Conservation (phyloP, 2,329 filamentous ascomycete genomes). For the Talaromyces sp. region DNA sequence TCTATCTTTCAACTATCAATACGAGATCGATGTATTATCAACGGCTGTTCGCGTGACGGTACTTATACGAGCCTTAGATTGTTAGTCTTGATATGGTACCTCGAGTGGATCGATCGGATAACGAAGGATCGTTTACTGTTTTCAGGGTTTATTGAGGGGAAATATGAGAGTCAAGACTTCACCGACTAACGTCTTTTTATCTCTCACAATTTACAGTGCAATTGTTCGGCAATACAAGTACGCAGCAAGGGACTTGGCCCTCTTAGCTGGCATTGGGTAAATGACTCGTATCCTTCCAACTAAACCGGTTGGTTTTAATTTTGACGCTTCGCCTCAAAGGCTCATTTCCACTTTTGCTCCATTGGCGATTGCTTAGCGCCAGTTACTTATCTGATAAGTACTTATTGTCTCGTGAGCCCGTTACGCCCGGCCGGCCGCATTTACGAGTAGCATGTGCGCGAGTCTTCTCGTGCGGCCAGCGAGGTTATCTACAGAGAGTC, state of each 20-base stretch:
- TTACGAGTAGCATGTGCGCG: not conserved
- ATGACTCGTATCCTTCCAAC: conserved; percentile 2
- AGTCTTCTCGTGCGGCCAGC: not conserved
- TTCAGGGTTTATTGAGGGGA: not conserved
- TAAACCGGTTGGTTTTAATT: not conserved
- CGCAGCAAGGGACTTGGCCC: not conserved
- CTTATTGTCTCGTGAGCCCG: conserved; percentile 4
- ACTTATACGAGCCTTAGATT: not conserved
- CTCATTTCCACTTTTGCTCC: not conserved
- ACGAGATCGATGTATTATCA: not conserved
- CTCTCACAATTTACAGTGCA: not conserved
- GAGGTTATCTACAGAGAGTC: not conserved
- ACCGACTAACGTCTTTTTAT: not conserved
- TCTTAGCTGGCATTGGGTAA: conserved; percentile 2
- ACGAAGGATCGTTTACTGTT: not conserved
- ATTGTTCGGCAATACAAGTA: not conserved
- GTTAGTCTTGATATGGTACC: not conserved
- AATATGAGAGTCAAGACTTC: not conserved
- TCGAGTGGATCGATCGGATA: not conserved
- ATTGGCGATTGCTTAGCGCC: conserved; percentile 2
- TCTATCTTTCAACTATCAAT: not conserved
- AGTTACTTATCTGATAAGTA: conserved; percentile 5
- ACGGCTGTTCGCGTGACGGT: not conserved
- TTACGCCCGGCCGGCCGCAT: not conserved
- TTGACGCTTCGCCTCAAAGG: not conserved